Conservation (phyloP, 2,329 filamentous ascomycete genomes). For the Xylaria sp. region DNA sequence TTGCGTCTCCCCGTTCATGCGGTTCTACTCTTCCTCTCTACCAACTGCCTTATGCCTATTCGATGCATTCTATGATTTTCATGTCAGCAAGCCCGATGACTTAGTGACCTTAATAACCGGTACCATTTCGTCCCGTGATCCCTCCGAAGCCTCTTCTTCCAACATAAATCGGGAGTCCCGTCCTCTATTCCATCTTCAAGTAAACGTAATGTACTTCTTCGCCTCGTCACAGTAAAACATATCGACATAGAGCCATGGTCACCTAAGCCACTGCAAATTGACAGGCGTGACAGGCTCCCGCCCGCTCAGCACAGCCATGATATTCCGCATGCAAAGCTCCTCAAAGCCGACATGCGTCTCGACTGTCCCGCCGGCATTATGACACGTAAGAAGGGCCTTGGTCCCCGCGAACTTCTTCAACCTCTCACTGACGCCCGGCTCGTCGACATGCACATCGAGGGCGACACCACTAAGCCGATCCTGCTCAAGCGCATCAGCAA, state of each 20-base stretch:
- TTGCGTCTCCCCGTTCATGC: neutral
- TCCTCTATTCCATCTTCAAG: neutral
- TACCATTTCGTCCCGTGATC: neutral
- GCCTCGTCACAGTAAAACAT: neutral
- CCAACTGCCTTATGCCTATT: neutral
- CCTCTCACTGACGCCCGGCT: conserved; percentile 65
- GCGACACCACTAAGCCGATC: conserved; percentile 64
- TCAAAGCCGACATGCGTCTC: conserved; percentile 76
- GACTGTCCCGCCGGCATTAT: conserved; percentile 74
- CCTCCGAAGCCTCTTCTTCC: neutral
- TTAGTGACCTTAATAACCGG: neutral
- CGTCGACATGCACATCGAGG: conserved; percentile 72
- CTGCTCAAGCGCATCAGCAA: conserved; percentile 67
- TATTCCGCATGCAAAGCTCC: conserved; percentile 73
- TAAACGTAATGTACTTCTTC: conserved; percentile 12
- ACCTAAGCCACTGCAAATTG: conserved; percentile 62
- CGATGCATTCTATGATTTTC: neutral
- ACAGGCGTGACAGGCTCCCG: conserved; percentile 68
- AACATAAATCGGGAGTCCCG: neutral
- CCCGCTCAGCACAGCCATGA: conserved; percentile 67
- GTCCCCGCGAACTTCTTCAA: conserved; percentile 55
- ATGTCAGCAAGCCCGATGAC: neutral
- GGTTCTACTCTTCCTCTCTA: neutral
- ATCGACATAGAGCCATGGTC: conserved; percentile 18
- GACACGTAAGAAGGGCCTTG: conserved; percentile 70